Evolutionary conservation across 2,329 filamentous ascomycete species (phyloP), one percentile per base, ranked within the genome.

Genomic region (Monosporascus sp.): DNA sequence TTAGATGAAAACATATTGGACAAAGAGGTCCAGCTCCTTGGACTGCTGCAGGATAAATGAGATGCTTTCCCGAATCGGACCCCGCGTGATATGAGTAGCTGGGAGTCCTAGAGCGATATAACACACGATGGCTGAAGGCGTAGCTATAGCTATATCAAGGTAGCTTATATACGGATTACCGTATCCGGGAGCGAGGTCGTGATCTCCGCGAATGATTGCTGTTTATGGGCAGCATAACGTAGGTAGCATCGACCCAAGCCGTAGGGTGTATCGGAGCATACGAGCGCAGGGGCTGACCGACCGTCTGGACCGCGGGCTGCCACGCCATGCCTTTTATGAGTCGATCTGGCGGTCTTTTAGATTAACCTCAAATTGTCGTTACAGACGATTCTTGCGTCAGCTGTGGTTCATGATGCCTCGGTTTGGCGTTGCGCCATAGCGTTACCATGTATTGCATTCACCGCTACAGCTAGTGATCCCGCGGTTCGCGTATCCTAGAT

Each of bases 1-100:
- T 69, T 74, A 75, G 69, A 76, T 75, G 71, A 73, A 68, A 56
- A 62, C 61, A 75, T 69, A 75, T 74, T 75, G 69, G 69, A 53
- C 57, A 59, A 56, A 53, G 58, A 62, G 60, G 57, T 61, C 59
- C 60, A 65, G 60, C 56, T 66, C 61, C 65, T 64, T 54, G 44
- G 48, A 44, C 45, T 46, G 36, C 43, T 31, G 43, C 24, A 46
- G 43, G 24, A 31, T 46, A 46, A 46, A 46, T 49, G 51, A 47
- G 8, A 48, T 19, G 2, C 43, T 46, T 46, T 46, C 9, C n/a
- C 19, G 38, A 41, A 41, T 41, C 11, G 14, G 43, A 22, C n/a
- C 24, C 14, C 26, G 17, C 14, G 43, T 24, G n/a, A 19, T 26
- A 27, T 46, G 8, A 17, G 20, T 11, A 46, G 17, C 16, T 46